These are phyloP conservation scores for Fusarium bactridioides DNA, from an alignment of 2,329 filamentous ascomycete genomes.

Conservation along the genomic window DNA sequence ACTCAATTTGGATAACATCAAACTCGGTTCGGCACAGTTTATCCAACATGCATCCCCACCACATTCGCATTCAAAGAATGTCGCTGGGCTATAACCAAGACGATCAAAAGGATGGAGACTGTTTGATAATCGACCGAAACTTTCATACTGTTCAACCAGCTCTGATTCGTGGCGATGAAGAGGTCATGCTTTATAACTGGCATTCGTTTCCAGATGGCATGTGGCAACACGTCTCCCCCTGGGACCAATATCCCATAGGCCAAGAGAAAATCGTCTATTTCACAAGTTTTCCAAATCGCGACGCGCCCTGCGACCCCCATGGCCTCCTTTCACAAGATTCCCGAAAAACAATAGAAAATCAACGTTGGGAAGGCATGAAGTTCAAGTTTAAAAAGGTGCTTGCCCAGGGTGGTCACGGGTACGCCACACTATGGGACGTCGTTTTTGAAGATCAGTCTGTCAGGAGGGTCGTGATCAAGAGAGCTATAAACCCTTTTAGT, in stretches of 20 bases:
- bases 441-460: conserved; percentile 31
- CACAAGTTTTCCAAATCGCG: no score
- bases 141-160: conserved; percentile 18
- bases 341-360: not conserved
- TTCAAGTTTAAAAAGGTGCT: conserved; percentile 40
- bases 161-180: conserved; percentile 28
- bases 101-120: not conserved
- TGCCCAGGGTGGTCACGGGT: conserved; percentile 40
- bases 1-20: not conserved
- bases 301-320: not conserved
- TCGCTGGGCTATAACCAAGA: not conserved
- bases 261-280: not conserved
- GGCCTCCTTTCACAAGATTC: not conserved
- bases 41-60: conserved; percentile 4
- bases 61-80: not conserved
- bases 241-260: not conserved
- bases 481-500: not conserved
- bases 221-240: not conserved
- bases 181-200: not conserved
- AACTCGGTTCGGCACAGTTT: not conserved
- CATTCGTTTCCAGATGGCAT: not conserved
- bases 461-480: conserved; percentile 42
- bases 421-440: conserved; percentile 36
- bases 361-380: conserved; percentile 28
- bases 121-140: conserved; percentile 3